Evolutionary conservation across 352 stramenopile genomes (phyloP).

Genomic region (Phytopythium sindhum): DNA sequence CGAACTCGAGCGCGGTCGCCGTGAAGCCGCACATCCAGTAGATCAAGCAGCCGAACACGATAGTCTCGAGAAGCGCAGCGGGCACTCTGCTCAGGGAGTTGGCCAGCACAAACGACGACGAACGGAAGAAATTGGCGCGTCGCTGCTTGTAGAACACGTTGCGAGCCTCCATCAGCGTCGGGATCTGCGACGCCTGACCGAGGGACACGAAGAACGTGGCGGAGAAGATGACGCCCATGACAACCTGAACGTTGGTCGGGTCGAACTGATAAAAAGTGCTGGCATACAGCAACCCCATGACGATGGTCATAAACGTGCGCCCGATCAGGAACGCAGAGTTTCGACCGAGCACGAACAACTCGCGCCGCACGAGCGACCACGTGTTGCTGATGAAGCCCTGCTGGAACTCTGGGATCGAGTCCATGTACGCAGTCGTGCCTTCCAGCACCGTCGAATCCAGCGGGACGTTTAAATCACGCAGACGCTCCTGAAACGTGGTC

Average conservation of each 20-base stretch:
- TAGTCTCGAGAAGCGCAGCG: conserved; percentile 48
- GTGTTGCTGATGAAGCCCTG: conserved; percentile 26
- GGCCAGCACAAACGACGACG: conserved; percentile 66
- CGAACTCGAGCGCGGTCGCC: conserved; percentile 23
- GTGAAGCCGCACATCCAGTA: conserved; percentile 78
- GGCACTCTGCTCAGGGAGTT: conserved; percentile 32
- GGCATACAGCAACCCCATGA: conserved; percentile 43
- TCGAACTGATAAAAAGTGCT: conserved; percentile 44
- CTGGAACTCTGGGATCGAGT: conserved; percentile 44
- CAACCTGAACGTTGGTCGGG: conserved; percentile 28
- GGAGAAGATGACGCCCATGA: conserved; percentile 82
- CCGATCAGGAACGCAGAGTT: conserved; percentile 38
- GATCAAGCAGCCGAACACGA: conserved; percentile 74
- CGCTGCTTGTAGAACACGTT: conserved; percentile 42
- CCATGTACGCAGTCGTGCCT: conserved; percentile 74
- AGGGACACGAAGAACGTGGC: conserved; percentile 74
- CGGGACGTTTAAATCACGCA: conserved; percentile 19
- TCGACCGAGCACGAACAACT: conserved; percentile 49
- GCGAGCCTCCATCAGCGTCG: conserved; percentile 73
- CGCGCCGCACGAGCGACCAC: conserved; percentile 32
- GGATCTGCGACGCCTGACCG: conserved; percentile 66
- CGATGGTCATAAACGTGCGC: conserved; percentile 33
- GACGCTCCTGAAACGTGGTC: conserved; percentile 10
- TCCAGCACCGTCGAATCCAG: conserved; percentile 12
- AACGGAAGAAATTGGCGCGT: conserved; percentile 45